phyloP scores from a whole-genome alignment of 805 yeast species.

The Candida loeiensis region DNA sequence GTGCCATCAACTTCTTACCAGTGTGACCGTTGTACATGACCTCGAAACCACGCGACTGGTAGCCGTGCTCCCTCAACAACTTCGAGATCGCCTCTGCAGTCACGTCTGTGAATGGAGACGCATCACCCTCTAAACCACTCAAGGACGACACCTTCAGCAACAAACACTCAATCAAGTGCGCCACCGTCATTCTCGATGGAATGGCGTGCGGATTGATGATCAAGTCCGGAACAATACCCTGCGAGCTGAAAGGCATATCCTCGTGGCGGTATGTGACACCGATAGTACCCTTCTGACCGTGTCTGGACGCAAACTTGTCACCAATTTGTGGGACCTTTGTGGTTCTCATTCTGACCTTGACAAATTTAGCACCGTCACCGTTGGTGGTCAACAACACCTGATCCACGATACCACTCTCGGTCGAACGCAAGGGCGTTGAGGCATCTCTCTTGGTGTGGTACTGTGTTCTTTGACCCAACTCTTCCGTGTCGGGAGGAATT shows the following conservation, averaged over 20 bases:
- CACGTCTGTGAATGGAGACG: slow-evolving; percentile 97
- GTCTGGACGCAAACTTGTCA: slow-evolving; percentile 98
- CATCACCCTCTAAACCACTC: slow-evolving; percentile 98
- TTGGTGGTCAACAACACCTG: slow-evolving; percentile 95
- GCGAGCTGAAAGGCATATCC: slow-evolving; percentile 96
- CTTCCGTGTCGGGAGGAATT: slow-evolving; percentile 98
- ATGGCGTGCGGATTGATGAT: slow-evolving; percentile 98
- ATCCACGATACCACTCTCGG: slow-evolving; percentile 98
- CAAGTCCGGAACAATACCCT: slow-evolving; percentile 96
- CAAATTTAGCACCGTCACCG: slow-evolving; percentile 97
- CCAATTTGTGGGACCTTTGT: slow-evolving; percentile 99
- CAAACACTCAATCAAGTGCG: slow-evolving; percentile 97
- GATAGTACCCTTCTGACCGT: slow-evolving; percentile 99
- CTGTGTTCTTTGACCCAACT: slow-evolving; percentile 96
- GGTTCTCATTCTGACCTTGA: slow-evolving; percentile 97
- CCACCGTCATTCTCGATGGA: slow-evolving; percentile 99
- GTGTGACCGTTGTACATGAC: slow-evolving; percentile 99
- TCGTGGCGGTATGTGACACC: slow-evolving; percentile 98
- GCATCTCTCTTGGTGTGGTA: slow-evolving; percentile 99
- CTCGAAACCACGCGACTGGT: slow-evolving; percentile 97
- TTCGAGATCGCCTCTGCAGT: slow-evolving; percentile 96
- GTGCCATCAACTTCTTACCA: slow-evolving; percentile 96
- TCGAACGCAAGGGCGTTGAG: slow-evolving; percentile 92
- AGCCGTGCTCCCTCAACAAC: slow-evolving; percentile 90
- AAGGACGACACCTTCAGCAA: slow-evolving; percentile 91